Evolutionary conservation across 2,329 filamentous ascomycete genomes (phyloP), one percentile per base, ranked within the genome.

Genomic region (Exophiala viscosa): DNA sequence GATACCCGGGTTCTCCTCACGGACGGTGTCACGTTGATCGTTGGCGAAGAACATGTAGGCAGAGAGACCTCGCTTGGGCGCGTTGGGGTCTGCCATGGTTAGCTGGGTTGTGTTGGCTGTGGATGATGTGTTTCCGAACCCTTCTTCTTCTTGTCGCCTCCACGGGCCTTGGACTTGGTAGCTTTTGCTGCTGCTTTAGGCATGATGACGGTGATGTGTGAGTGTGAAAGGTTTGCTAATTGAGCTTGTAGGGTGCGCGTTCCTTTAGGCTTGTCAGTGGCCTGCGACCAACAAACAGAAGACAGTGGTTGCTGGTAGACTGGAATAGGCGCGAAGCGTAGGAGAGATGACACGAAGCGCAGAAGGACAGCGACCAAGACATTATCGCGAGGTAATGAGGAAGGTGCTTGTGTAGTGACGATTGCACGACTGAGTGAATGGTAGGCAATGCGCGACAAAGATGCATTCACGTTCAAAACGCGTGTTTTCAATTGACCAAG

Each of bases 1-100:
- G 77, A 97, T 96, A 66, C 91, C 92, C 35, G 92, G 92, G 82
- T 97, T 97, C 76, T 97, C 92, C 72, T 96, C 90, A 66, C 93
- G 90, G 65, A 99, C 93, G 74, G 93, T 95, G 71, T 97, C 92
- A 66, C 93, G 91, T 78, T 96, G 90, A 77, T 97, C 93, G 70
- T 97, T 97, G 84, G 93, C 93, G 73, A 97, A 99, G 87, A 97
- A 97, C 93, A 99, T 99, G 85, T 99, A 99, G 61, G 93, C 93
- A 48, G 93, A 97, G 45, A 99, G 89, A 80, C 92, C 93, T 76
- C 93, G 90, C 90, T 97, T 99, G 73, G 93, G 93, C 57, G 91
- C 92, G 77, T 96, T 96, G 75, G 90, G 90, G 76, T 96, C 91
- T 95, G 13, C 9, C 35, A 20, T 42, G 18, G 40, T 34, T 36